phyloP scores from a whole-genome alignment of 2,329 filamentous ascomycete genomes.

The Purpureocillium lavendulum region DNA sequence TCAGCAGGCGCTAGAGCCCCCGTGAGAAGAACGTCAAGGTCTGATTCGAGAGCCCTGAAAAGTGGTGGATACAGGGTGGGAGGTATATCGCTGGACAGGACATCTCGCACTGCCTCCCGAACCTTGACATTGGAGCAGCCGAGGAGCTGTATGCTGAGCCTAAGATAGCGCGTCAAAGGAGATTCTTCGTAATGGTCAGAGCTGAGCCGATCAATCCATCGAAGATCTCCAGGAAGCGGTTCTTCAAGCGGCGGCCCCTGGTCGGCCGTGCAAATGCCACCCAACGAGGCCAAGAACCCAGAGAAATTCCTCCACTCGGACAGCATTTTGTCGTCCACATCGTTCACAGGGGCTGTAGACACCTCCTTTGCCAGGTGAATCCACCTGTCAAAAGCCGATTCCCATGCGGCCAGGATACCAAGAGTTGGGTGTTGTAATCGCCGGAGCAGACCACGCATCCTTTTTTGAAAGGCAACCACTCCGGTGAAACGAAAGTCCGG shows the following conservation, averaged over 20 bases:
- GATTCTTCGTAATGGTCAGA: constrained; percentile 54
- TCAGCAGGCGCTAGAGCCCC: constrained; percentile 42
- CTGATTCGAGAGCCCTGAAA: constrained; percentile 56
- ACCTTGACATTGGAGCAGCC: constrained; percentile 56
- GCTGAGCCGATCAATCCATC: constrained; percentile 56
- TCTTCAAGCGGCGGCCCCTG: constrained; percentile 51
- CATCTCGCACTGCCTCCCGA: constrained; percentile 58
- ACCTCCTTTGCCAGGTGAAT: constrained; percentile 55
- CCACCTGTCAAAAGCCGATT: constrained; percentile 57
- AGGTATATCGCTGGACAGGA: constrained; percentile 57
- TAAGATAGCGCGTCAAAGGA: constrained; percentile 50
- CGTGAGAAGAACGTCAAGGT: constrained; percentile 55
- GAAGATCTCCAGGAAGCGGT: constrained; percentile 43
- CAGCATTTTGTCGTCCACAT: constrained; percentile 45
- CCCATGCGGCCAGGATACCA: constrained; percentile 63
- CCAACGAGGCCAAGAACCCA: constrained; percentile 58
- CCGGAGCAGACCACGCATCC: constrained; percentile 49
- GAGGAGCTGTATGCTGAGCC: constrained; percentile 55
- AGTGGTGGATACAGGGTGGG: constrained; percentile 52
- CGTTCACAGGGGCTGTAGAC: constrained; percentile 41
- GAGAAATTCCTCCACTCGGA: constrained; percentile 63
- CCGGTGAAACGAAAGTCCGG: constrained; percentile 59
- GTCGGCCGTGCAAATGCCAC: constrained; percentile 56
- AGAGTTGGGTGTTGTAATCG: constrained; percentile 53
- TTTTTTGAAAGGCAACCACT: constrained; percentile 61